Conservation (phyloP, 345 rosid genomes). For the Gossypium raimondii region DNA sequence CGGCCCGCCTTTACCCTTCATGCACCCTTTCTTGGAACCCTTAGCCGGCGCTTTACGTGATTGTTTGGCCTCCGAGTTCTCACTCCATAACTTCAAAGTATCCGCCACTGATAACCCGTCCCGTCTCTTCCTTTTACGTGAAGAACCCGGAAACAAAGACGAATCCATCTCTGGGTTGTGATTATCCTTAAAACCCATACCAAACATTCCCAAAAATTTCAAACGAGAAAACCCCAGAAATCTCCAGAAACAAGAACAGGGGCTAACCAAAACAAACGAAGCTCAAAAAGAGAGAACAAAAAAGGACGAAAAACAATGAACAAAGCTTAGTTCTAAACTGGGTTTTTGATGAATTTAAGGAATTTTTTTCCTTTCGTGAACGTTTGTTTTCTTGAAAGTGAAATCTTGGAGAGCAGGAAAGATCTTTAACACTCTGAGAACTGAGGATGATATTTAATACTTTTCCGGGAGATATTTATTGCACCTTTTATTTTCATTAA, state of each 20-base stretch:
- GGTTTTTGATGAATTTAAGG: too few species aligned
- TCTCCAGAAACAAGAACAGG: too few species aligned
- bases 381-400: too few species aligned
- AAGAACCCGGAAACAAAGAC: not conserved
- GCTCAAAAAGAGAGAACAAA: too few species aligned
- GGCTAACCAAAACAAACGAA: not conserved
- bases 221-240: not conserved
- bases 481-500: too few species aligned
- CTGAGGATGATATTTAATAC: too few species aligned
- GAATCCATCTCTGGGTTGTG: not conserved
- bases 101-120: constrained; percentile 1
- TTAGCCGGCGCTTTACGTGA: constrained; percentile 31
- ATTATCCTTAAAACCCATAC: not conserved
- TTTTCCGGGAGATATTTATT: too few species aligned
- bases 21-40: constrained; percentile 82
- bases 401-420: too few species aligned
- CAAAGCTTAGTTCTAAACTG: too few species aligned
- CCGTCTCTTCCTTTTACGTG: not conserved
- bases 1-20: constrained; percentile 97
- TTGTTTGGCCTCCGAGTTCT: not conserved
- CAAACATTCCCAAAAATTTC: not conserved
- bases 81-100: not conserved
- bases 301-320: too few species aligned
- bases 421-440: too few species aligned
- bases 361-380: too few species aligned